Conservation (phyloP, 768 basidiomycete species). For the Lentinula boryana region DNA sequence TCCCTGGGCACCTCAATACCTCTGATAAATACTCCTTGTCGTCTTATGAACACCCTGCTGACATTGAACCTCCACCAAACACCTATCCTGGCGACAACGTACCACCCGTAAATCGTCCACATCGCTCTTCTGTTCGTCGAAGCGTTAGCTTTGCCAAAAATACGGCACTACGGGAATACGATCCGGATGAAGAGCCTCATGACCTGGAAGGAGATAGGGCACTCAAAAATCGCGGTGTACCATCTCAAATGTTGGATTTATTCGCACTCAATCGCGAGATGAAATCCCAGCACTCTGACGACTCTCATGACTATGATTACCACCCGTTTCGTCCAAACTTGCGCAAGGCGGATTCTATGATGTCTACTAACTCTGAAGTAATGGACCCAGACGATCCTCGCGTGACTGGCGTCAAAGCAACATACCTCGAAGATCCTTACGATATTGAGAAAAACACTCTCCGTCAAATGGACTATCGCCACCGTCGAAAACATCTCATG, state of each 20-base stretch:
- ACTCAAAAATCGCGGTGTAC: slow-evolving; percentile 37
- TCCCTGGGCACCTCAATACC: neutral
- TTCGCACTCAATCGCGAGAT: slow-evolving; percentile 31
- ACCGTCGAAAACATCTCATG: slow-evolving; percentile 59
- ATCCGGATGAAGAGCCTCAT: slow-evolving; percentile 14
- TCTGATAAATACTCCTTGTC: slow-evolving; percentile 37
- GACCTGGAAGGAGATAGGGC: slow-evolving; percentile 25
- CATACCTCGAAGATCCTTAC: slow-evolving; percentile 49
- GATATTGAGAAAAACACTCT: slow-evolving; percentile 58
- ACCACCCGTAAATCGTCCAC: slow-evolving; percentile 14
- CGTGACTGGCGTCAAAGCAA: slow-evolving; percentile 50
- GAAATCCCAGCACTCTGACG: slow-evolving; percentile 2
- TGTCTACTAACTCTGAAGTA: slow-evolving; percentile 43
- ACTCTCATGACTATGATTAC: slow-evolving; percentile 10
- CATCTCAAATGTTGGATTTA: slow-evolving; percentile 47
- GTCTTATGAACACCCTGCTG: slow-evolving; percentile 56
- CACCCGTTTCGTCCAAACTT: slow-evolving; percentile 21
- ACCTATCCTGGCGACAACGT: slow-evolving; percentile 26
- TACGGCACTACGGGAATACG: slow-evolving; percentile 18
- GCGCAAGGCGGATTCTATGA: slow-evolving; percentile 37
- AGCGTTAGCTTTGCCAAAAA: slow-evolving; percentile 36
- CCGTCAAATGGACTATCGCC: slow-evolving; percentile 60
- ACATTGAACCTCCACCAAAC: slow-evolving; percentile 47
- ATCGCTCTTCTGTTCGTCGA: slow-evolving; percentile 19
- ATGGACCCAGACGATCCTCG: slow-evolving; percentile 72